Conservation (phyloP, 164 flowering plant species). For the Tinospora cordifolia region DNA sequence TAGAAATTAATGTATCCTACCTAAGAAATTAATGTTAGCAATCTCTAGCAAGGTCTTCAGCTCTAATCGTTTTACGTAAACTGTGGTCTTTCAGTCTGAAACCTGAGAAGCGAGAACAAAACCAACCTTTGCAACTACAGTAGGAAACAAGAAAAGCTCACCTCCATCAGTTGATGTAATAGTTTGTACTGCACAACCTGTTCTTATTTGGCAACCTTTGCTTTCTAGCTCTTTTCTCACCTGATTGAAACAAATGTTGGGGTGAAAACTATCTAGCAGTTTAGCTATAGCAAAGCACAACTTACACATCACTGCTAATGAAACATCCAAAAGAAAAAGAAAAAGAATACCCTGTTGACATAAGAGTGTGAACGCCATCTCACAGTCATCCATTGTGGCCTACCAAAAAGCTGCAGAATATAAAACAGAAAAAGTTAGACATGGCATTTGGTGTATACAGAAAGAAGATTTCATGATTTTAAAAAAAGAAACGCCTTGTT, state of each 20-base stretch:
- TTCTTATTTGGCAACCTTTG: constrained; percentile 56
- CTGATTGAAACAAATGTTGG: constrained; percentile 24
- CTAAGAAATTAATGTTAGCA: not conserved
- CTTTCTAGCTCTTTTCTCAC: constrained; percentile 52
- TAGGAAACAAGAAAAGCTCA: constrained; percentile 17
- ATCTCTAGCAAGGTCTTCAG: too few relatives aligned
- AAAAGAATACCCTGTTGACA: constrained; percentile 48
- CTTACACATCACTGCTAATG: not conserved
- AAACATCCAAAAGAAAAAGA: not conserved
- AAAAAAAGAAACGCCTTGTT: too few relatives aligned
- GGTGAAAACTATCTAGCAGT: not conserved
- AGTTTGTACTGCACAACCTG: constrained; percentile 45
- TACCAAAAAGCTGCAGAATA: constrained; percentile 61
- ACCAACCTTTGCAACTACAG: not conserved
- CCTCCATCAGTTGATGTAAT: constrained; percentile 52
- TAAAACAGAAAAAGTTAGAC: not conserved
- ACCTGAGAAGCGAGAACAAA: too few relatives aligned
- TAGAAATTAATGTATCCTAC: not conserved
- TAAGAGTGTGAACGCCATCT: constrained; percentile 63
- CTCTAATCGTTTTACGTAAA: too few relatives aligned
- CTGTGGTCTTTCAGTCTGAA: too few relatives aligned
- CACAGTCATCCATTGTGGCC: constrained; percentile 92
- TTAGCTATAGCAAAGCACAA: not conserved
- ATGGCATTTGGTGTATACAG: not conserved
- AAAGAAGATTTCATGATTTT: too few relatives aligned